Base-by-base conservation (phyloP, 345 rosid species). In the Cardamine occulta region DNA sequence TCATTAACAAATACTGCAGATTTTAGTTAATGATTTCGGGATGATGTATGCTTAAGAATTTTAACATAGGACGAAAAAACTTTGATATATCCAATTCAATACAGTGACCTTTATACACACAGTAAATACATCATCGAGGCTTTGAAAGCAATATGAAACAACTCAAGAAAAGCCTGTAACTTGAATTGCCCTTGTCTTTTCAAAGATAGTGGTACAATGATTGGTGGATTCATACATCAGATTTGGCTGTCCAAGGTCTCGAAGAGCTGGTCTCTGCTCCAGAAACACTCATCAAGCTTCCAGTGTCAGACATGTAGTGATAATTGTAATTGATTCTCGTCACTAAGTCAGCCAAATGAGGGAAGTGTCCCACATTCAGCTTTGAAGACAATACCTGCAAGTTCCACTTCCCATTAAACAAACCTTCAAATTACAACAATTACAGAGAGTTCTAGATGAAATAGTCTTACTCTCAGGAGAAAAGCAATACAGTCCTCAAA, bases 301-400 rank as follows among this genome's bases (percentile, higher is more conserved):
- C 98, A 63, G 1, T 81, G 19, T 83, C 97, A 59, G 99, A 90
- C 96, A 92, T 89, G 90, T 90, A 95, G 87, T 83, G 90, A 79
- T 89, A 84, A 84, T 95, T 95, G 82, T 92, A 90, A 70, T 92
- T 95, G 75, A 95, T 95, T 78, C 98, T 87, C 6, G 98, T 88
- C 63, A 95, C 98, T 72, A 95, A 75, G 83, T 92, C 94, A 40
- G 97, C 93, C 80, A 95, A 77, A 81, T 95, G 99, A 73, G 99
- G 99, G 60, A 95, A 95, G 82, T 90, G 89, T 55, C 96, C 95
- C 74, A 90, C 94, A 12, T 92, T 95, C 52, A 92, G 88, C 81
- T 90, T 95, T 73, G 90, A 91, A 17, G 98, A 92, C 47, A 95
- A 72, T 2, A 95, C 93, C 99, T 95, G 82, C 82, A 84, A 28